These are phyloP conservation scores for Arctium lappa DNA, from an alignment of 129 eudicot species.

Conservation along the genomic window DNA sequence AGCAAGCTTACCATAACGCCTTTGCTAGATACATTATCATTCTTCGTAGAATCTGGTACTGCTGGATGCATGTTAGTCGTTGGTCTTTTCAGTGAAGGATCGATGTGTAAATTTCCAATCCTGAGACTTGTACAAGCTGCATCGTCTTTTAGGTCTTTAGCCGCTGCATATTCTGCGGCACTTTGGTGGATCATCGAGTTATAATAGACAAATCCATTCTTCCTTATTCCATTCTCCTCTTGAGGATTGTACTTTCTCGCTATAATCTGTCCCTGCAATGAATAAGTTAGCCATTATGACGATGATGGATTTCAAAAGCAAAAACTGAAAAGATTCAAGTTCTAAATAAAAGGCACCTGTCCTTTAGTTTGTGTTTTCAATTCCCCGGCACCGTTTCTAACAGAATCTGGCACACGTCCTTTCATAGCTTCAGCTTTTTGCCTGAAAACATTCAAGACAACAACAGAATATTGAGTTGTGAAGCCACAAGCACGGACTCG, in stretches of 20 bases:
- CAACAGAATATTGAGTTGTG: background rate
- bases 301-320: background rate
- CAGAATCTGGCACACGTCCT: constrained; percentile 57
- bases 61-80: constrained; percentile 41
- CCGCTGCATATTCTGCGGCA: constrained; percentile 39
- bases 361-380: constrained; percentile 38
- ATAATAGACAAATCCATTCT: constrained; percentile 38
- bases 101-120: constrained; percentile 36
- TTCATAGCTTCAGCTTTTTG: constrained; percentile 58
- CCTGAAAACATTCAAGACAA: constrained; percentile 36
- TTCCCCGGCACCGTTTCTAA: constrained; percentile 39
- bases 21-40: constrained; percentile 24
- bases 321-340: constrained; percentile 20
- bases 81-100: constrained; percentile 29
- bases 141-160: constrained; percentile 41
- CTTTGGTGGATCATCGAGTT: constrained; percentile 76
- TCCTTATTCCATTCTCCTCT: constrained; percentile 38
- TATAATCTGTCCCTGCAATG: constrained; percentile 42
- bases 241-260: constrained; percentile 37
- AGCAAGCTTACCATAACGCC: constrained; percentile 40
- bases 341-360: constrained; percentile 28
- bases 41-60: constrained; percentile 28
- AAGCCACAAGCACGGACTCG: background rate
- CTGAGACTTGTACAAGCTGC: constrained; percentile 30
- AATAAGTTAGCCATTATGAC: background rate